Evolutionary conservation across 306 rosid genomes (phyloP), one percentile per base, ranked within the genome.

Genomic region (Malus fusca): DNA sequence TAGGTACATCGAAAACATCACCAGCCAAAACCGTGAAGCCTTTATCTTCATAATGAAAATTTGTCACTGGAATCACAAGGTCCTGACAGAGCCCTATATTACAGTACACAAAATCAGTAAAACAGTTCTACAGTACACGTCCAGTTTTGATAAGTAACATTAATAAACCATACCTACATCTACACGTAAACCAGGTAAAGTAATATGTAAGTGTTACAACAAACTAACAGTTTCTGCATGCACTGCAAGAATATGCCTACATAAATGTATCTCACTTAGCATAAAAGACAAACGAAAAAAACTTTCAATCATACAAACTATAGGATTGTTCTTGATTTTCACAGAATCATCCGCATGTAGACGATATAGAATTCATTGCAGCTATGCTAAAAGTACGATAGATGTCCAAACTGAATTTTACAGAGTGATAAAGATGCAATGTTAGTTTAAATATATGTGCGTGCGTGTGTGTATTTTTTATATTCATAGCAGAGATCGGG

Each of bases 1-100:
- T 90, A 63, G 97, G 97, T 59, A 92, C 74, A 69, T 96, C 97
- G 76, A 96, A 92, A 79, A 96, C 93, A 85, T 92, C 98, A 64
- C 98, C 99, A 83, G 93, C 88, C 80, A 89, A 90, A 73, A 96
- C 92, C 90, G 88, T 89, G 56, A 85, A 84, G 75, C 98, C 98
- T 82, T 88, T 95, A 76, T 90, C 96, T 82, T 96, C 97, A 68
- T 84, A 82, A 77, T 84, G 78, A 79, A 96, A 92, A 82, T 96
- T 92, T 69, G 97, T 88, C 76, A 94, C 95, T 59, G 96, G 98
- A 86, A 89, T 90, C 73, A 94, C 83, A 83, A 94, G 84, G 85
- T 92, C 98, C 84, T 92, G 92, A 73, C 61, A 64, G 64, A 84
- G 89, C 77, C 99, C 99, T 96, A 68, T 64, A 85, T 42, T 84